These are phyloP conservation scores for Malus orientalis DNA, from an alignment of 306 rosid genomes.

Conservation along the genomic window DNA sequence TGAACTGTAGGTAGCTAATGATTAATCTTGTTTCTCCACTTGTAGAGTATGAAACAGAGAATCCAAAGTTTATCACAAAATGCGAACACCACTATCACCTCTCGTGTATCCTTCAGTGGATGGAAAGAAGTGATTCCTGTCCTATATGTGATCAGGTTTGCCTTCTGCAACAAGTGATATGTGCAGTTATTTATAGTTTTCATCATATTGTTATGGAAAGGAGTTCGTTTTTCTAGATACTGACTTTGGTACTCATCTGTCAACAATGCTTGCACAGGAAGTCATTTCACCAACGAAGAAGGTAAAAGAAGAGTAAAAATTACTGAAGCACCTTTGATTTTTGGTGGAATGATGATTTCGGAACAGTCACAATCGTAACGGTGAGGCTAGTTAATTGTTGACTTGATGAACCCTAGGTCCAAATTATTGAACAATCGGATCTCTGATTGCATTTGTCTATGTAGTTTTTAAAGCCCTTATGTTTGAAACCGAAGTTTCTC, in stretches of 20 bases:
- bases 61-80: conserved; percentile 50
- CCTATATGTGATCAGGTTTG: conserved; percentile 71
- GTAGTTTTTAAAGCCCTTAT: not conserved
- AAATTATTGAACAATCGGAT: not conserved
- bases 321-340: not conserved
- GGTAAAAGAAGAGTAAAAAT: not conserved
- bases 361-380: not conserved
- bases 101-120: conserved; percentile 77
- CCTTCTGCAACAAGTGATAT: conserved; percentile 10
- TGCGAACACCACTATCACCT: conserved; percentile 75
- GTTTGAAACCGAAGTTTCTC: not conserved
- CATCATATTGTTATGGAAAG: not conserved
- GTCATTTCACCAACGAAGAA: not conserved
- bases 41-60: conserved; percentile 58
- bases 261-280: not conserved
- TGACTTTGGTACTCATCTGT: not conserved
- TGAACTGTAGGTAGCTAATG: not conserved
- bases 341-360: not conserved
- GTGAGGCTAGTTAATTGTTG: not conserved
- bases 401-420: not conserved
- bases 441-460: not conserved
- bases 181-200: not conserved
- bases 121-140: conserved; percentile 67
- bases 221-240: not conserved
- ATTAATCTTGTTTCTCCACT: not conserved